A percentile compares a stretch with the other conserved stretches of the same genome.
Conservation (phyloP, 106 monocot species). For the Allium fistulosum region DNA sequence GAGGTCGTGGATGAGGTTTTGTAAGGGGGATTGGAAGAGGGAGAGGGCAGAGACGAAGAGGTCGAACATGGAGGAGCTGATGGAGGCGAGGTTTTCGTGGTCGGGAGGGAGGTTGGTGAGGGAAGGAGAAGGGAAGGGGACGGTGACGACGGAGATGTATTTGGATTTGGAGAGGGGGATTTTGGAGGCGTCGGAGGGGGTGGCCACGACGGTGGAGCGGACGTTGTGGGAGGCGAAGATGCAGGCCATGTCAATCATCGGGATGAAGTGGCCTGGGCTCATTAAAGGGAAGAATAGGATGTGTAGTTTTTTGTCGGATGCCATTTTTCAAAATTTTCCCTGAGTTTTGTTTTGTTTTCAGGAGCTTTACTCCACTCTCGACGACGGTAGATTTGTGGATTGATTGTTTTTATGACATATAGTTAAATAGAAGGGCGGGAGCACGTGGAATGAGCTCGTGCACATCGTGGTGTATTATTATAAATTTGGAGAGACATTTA, state of each 20-base stretch:
- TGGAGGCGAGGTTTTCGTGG: neutral
- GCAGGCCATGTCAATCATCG: constrained; percentile 26
- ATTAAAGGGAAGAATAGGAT: neutral
- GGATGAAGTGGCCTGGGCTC: constrained; percentile 12
- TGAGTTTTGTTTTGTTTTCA: too few relatives aligned
- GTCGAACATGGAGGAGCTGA: neutral
- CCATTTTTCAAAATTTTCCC: too few relatives aligned
- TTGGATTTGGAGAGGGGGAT: neutral
- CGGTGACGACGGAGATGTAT: neutral
- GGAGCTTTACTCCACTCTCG: too few relatives aligned
- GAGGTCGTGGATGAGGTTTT: neutral
- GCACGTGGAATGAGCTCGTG: too few relatives aligned
- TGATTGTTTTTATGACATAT: too few relatives aligned
- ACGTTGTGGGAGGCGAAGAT: constrained; percentile 19
- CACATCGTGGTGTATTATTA: too few relatives aligned
- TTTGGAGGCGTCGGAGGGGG: constrained; percentile 12
- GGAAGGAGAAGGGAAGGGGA: constrained; percentile 13
- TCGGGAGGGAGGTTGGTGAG: neutral
- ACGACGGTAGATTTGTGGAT: too few relatives aligned
- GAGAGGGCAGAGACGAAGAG: constrained; percentile 4
- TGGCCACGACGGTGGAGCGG: constrained; percentile 15
- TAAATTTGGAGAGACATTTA: too few relatives aligned
- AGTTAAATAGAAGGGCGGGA: too few relatives aligned
- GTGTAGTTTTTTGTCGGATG: neutral
- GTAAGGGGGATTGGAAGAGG: neutral